phyloP scores from a whole-genome alignment of 208 protist species.

The Porcisia hertigi region DNA sequence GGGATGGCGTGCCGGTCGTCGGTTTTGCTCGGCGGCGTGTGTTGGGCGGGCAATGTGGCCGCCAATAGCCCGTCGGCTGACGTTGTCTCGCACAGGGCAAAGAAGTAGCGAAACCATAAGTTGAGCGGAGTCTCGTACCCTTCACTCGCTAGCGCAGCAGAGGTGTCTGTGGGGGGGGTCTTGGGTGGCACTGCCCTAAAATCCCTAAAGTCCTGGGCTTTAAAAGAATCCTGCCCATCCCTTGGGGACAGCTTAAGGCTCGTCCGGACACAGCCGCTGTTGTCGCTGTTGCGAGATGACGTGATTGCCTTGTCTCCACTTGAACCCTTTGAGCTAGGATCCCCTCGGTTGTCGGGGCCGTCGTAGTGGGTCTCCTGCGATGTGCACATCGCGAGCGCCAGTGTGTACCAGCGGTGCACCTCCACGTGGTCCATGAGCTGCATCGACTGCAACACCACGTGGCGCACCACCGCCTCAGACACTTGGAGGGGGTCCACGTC shows the following conservation, averaged over 20 bases:
- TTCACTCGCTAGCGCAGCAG: constrained; percentile 5
- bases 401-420: constrained; percentile 68
- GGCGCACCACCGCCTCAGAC: constrained; percentile 24
- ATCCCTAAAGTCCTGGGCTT: neutral
- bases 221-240: neutral
- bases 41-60: neutral
- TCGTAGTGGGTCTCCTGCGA: neutral
- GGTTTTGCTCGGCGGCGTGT: neutral
- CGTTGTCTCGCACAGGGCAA: constrained; percentile 30
- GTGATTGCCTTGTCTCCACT: neutral
- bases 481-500: constrained; percentile 23
- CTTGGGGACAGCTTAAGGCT: neutral
- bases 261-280: neutral
- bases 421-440: constrained; percentile 43
- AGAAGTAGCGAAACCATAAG: constrained; percentile 71
- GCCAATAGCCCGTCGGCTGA: neutral
- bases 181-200: neutral
- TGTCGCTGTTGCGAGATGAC: neutral
- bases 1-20: neutral
- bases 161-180: neutral
- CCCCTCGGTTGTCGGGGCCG: neutral
- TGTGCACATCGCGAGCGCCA: constrained; percentile 47
- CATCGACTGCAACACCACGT: constrained; percentile 42
- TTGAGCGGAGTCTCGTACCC: constrained; percentile 43
- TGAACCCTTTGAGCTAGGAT: neutral